Evolutionary conservation across 2,329 filamentous ascomycete species (phyloP).

Genomic region (Hymenoscyphus infarciens): DNA sequence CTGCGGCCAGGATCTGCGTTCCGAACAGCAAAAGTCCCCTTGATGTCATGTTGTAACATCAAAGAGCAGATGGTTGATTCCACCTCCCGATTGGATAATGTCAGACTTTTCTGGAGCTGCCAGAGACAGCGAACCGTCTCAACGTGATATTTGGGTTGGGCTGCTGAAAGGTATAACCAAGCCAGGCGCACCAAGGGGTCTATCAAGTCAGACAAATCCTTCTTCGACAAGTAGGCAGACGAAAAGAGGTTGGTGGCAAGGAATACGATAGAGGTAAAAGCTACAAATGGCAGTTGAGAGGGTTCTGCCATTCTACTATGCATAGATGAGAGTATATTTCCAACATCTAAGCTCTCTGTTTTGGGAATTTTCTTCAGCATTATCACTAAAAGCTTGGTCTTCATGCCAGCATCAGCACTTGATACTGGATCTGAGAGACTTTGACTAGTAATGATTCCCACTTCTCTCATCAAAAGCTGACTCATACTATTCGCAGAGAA

Average conservation of each 20-base stretch:
- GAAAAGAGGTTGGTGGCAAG: slow-evolving; percentile 55
- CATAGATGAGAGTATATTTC: slow-evolving; percentile 49
- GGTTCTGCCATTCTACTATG: slow-evolving; percentile 43
- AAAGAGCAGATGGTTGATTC: slow-evolving; percentile 73
- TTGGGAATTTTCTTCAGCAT: slow-evolving; percentile 51
- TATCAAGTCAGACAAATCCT: slow-evolving; percentile 60
- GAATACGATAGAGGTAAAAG: slow-evolving; percentile 56
- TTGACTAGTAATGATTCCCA: slow-evolving; percentile 49
- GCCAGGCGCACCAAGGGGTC: slow-evolving; percentile 65
- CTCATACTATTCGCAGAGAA: slow-evolving; percentile 54
- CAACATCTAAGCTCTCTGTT: slow-evolving; percentile 45
- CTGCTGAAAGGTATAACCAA: slow-evolving; percentile 79
- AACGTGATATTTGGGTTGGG: slow-evolving; percentile 87
- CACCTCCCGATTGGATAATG: slow-evolving; percentile 65
- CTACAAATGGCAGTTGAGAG: slow-evolving; percentile 45
- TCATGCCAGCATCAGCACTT: slow-evolving; percentile 50
- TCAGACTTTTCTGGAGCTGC: slow-evolving; percentile 74
- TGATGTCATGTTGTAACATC: slow-evolving; percentile 55
- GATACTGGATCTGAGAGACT: slow-evolving; percentile 42
- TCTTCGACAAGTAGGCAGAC: slow-evolving; percentile 47
- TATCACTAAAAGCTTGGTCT: slow-evolving; percentile 56
- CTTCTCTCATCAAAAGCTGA: slow-evolving; percentile 62
- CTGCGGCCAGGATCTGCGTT: slow-evolving; percentile 61
- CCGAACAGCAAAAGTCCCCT: slow-evolving; percentile 45
- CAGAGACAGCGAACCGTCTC: slow-evolving; percentile 85